Evolutionary conservation across 345 rosid genomes (phyloP).

Genomic region (Brassica nigra): DNA sequence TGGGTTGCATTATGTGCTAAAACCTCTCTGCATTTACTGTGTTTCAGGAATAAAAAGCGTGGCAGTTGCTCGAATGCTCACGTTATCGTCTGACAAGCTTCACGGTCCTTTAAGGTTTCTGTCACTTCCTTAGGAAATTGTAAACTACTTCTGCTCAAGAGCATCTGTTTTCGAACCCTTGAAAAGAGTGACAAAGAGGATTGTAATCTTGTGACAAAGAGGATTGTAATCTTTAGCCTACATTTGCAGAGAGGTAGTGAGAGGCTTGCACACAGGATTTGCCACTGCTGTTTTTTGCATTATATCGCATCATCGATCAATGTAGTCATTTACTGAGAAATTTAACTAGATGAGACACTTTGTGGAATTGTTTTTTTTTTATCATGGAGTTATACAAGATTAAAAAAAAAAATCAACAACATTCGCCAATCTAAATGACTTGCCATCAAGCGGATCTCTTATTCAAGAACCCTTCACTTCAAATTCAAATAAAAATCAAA

Average conservation of each 20-base stretch:
- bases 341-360: neutral
- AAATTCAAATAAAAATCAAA: neutral
- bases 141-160: constrained; percentile 26
- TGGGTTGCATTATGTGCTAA: neutral
- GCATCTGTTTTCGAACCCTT: constrained; percentile 33
- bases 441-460: neutral
- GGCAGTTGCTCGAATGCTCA: constrained; percentile 2
- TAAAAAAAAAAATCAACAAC: neutral
- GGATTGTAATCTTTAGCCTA: constrained; percentile 29
- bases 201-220: constrained; percentile 19
- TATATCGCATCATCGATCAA: neutral
- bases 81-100: constrained; percentile 25
- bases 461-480: constrained; percentile 3
- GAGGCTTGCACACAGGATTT: constrained; percentile 11
- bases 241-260: neutral
- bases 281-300: neutral
- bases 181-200: constrained; percentile 23
- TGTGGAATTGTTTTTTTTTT: neutral
- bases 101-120: constrained; percentile 21
- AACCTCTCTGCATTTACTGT: neutral
- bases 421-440: neutral
- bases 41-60: constrained; percentile 37
- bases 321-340: neutral
- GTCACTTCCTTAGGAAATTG: constrained; percentile 25
- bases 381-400: neutral